Evolutionary conservation across 2,329 filamentous ascomycete species (phyloP), one percentile per base, ranked within the genome.

Genomic region (Pseudogymnoascus sp.): DNA sequence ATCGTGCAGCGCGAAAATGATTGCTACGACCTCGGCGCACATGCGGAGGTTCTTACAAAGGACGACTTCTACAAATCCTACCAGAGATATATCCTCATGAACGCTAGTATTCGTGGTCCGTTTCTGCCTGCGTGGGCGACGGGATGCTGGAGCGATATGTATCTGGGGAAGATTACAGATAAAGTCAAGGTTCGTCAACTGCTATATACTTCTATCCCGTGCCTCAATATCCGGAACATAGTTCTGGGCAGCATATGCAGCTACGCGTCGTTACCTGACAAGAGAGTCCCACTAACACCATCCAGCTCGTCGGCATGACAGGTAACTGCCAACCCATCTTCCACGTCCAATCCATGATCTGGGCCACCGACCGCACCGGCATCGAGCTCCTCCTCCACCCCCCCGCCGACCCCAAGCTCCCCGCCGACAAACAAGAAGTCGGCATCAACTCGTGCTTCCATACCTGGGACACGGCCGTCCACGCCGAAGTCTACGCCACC

Each of bases 301-400:
- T 19, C 14, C 50, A 72, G 68, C 68, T 72, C 19, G 68, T 72
- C 8, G 70, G 71, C 4, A 72, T 72, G 67, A 68, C 70, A 7
- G 66, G 65, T 8, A 71, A 71, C 63, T 72, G 71, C 42, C 63
- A 62, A 62, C 67, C 68, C 13, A 61, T 61, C 4, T 67, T 70
- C 61, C 70, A 71, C 61, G 65, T 72, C 42, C 70, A 70, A 65
- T 70, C 68, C 53, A 72, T 72, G 70, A 70, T 72, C 63, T 72
- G 67, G 50, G 70, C 71, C 21, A 71, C 69, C 50, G 69, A 72
- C 59, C 38, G 50, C 13, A 56, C 64, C 11, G 67, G 70, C 21
- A 59, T 72, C 8, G 65, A 68, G 63, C 65, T 64, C 5, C 64
- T 72, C 5, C 68, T 72, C 31, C 69, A 67, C 47, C 68, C 70